Evolutionary conservation across 257 asterid species (phyloP).

Genomic region (Rubia yunnanensis): DNA sequence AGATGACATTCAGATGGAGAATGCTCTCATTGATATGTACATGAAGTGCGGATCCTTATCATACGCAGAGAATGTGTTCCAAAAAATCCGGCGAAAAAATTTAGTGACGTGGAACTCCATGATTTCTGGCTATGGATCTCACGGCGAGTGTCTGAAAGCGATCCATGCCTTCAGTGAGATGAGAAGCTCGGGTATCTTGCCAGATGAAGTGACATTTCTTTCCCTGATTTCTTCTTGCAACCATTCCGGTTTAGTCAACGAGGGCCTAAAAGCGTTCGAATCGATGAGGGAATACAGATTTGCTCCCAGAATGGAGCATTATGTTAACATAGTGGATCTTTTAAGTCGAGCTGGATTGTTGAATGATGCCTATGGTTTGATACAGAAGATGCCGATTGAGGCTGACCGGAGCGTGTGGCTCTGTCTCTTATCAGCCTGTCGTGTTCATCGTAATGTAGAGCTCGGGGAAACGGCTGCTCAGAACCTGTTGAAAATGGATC

Average conservation of each 20-base stretch:
- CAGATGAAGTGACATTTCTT: slow-evolving; percentile 72
- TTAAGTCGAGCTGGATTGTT: slow-evolving; percentile 63
- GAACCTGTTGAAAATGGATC: slow-evolving; percentile 47
- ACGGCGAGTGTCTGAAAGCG: slow-evolving; percentile 58
- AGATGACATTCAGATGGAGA: slow-evolving; percentile 52
- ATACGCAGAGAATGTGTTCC: slow-evolving; percentile 43
- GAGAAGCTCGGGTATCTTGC: slow-evolving; percentile 38
- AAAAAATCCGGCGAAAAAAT: slow-evolving; percentile 35
- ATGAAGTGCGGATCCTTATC: slow-evolving; percentile 62
- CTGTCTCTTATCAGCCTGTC: slow-evolving; percentile 63
- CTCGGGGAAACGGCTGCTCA: slow-evolving; percentile 77
- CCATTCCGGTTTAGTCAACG: slow-evolving; percentile 55
- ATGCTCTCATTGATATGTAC: slow-evolving; percentile 66
- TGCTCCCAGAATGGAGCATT: slow-evolving; percentile 61
- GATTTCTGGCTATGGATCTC: slow-evolving; percentile 79
- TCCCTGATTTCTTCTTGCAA: slow-evolving; percentile 78
- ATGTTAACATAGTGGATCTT: slow-evolving; percentile 58
- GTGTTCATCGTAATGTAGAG: slow-evolving; percentile 49
- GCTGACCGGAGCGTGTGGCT: slow-evolving; percentile 58
- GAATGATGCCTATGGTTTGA: slow-evolving; percentile 44
- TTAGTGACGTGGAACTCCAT: slow-evolving; percentile 69
- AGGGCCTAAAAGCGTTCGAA: slow-evolving; percentile 42
- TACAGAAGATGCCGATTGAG: slow-evolving; percentile 39
- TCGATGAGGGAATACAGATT: slow-evolving; percentile 45
- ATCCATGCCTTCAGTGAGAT: slow-evolving; percentile 46